Percentiles rank a stretch among this genome's conserved stretches.
These are phyloP conservation scores for Hygrophoropsis aurantiaca DNA, from an alignment of 768 basidiomycete genomes.

Conservation along the genomic window DNA sequence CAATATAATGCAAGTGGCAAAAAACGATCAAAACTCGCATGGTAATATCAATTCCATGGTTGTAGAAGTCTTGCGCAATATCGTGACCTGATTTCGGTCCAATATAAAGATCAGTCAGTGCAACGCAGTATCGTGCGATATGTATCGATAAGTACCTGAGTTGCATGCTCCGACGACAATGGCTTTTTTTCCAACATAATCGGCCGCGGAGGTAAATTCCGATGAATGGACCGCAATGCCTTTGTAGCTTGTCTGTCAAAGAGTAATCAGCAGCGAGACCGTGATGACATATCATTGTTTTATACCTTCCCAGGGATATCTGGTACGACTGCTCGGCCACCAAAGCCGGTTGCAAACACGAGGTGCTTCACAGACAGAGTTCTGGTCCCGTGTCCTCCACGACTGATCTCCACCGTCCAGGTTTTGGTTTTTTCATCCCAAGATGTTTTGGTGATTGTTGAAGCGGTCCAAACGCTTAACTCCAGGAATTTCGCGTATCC, in stretches of 20 bases:
- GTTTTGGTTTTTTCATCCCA: conserved; percentile 37
- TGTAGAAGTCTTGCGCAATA: conserved; percentile 35
- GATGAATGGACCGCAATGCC: conserved; percentile 56
- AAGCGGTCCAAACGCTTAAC: conserved; percentile 62
- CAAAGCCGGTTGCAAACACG: conserved; percentile 56
- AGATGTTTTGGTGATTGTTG: conserved; percentile 37
- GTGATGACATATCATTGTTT: background rate
- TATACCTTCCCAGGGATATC: conserved; percentile 41
- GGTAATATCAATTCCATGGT: conserved; percentile 29
- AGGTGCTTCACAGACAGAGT: conserved; percentile 47
- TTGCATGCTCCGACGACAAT: conserved; percentile 70
- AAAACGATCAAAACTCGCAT: conserved; percentile 12
- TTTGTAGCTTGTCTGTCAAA: conserved; percentile 47
- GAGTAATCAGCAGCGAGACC: background rate
- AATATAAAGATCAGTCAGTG: too few species aligned
- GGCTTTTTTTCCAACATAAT: conserved; percentile 60
- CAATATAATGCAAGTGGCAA: background rate
- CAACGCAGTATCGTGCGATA: too few species aligned
- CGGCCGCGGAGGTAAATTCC: conserved; percentile 45
- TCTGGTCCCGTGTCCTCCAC: conserved; percentile 30
- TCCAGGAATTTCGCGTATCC: conserved; percentile 59
- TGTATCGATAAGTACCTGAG: conserved; percentile 48
- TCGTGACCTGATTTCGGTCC: conserved; percentile 37
- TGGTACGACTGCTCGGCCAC: conserved; percentile 45
- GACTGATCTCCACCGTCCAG: conserved; percentile 46